Conservation (phyloP, 2,329 filamentous ascomycete species). For the Fusarium irregulare region DNA sequence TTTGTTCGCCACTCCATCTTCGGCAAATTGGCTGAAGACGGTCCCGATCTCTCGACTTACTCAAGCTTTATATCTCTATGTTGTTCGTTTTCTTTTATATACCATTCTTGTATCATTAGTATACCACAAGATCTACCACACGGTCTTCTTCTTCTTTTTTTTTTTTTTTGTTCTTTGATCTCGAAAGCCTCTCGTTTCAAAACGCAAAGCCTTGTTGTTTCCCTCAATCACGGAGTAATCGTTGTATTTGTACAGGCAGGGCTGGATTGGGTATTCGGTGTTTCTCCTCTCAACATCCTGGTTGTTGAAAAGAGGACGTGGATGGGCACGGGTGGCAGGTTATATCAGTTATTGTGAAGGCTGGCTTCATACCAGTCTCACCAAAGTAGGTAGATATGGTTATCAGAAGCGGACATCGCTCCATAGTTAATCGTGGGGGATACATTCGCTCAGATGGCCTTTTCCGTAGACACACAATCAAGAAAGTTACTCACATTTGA, state of each 20-base stretch:
- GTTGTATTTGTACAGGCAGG: slow-evolving; percentile 26
- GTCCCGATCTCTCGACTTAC: slow-evolving; percentile 1
- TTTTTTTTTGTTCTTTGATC: neutral
- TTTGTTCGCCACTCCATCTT: slow-evolving; percentile 10
- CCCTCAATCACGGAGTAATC: slow-evolving; percentile 22
- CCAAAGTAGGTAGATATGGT: slow-evolving; percentile 15
- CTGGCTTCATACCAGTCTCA: neutral
- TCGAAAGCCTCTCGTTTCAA: slow-evolving; percentile 17
- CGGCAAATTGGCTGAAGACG: neutral
- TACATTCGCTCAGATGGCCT: slow-evolving; percentile 1
- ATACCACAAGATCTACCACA: slow-evolving; percentile 15
- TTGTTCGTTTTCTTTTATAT: slow-evolving; percentile 24
- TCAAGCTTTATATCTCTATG: neutral
- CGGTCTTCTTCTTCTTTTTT: slow-evolving; percentile 21
- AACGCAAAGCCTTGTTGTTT: slow-evolving; percentile 14
- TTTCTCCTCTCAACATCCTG: slow-evolving; percentile 15
- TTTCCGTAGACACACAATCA: slow-evolving; percentile 24
- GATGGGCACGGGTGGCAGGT: neutral
- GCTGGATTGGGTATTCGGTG: slow-evolving; percentile 7
- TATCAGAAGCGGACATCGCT: neutral
- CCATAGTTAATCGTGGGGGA: neutral
- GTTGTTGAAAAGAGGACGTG: slow-evolving; percentile 9
- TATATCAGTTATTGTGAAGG: slow-evolving; percentile 2
- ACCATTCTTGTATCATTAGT: slow-evolving; percentile 44
- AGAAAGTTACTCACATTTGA: neutral